These are phyloP conservation scores for Calocybe gangraenosa DNA, from an alignment of 768 basidiomycete genomes.

Conservation along the genomic window DNA sequence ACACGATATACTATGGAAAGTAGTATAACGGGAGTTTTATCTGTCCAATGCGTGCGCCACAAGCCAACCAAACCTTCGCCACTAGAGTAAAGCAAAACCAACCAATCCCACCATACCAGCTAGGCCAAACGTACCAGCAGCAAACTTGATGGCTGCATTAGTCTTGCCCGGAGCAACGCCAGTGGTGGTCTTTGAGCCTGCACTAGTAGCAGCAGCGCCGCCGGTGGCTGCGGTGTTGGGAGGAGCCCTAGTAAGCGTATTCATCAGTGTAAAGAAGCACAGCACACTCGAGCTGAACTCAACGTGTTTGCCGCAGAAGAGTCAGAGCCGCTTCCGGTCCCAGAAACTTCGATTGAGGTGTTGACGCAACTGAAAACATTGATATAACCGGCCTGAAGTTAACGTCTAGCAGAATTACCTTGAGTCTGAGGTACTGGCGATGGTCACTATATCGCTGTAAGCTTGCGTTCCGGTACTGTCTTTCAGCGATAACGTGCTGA, in stretches of 20 bases:
- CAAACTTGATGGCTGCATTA: constrained; percentile 27
- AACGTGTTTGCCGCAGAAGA: constrained; percentile 17
- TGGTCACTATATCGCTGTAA: constrained; percentile 48
- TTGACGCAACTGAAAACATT: constrained; percentile 17
- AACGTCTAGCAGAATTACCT: no score
- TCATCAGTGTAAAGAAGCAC: neutral
- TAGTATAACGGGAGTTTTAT: constrained; percentile 3
- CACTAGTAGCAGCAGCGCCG: constrained; percentile 14
- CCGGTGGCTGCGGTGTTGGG: constrained; percentile 2
- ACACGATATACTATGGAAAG: neutral
- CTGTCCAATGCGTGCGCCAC: neutral
- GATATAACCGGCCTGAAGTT: neutral
- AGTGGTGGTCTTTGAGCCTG: constrained; percentile 11
- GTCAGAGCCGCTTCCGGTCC: constrained; percentile 7
- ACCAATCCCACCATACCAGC: constrained; percentile 48
- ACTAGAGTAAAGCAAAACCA: constrained; percentile 45
- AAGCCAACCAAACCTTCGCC: neutral
- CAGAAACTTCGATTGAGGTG: constrained; percentile 7
- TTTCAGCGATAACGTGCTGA: constrained; percentile 52
- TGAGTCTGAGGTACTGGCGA: constrained; percentile 31
- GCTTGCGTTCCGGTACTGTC: constrained; percentile 51
- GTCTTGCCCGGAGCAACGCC: constrained; percentile 13
- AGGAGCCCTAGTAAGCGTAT: constrained; percentile 1
- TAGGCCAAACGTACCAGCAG: constrained; percentile 33
- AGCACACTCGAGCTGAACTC: neutral